These are phyloP conservation scores for Phytopythium chamaehyphon DNA, from an alignment of 352 stramenopile genomes.

Conservation along the genomic window DNA sequence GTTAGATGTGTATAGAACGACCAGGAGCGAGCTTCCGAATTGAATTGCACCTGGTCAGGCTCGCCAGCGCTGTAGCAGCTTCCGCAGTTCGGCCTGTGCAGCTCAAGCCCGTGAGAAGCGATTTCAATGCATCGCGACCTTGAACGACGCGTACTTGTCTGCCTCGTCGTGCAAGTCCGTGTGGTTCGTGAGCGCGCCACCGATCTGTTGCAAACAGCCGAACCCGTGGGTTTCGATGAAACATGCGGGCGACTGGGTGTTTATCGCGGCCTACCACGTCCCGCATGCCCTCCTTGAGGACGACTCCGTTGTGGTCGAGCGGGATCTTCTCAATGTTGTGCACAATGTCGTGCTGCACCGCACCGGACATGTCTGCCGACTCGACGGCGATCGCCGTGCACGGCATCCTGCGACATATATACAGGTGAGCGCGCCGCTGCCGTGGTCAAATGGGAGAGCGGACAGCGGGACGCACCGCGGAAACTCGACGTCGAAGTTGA, in stretches of 20 bases:
- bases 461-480: slow-evolving; percentile 37
- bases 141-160: slow-evolving; percentile 34
- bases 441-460: no score
- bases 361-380: slow-evolving; percentile 63
- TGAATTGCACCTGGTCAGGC: slow-evolving; percentile 32
- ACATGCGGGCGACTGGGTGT: not conserved
- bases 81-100: slow-evolving; percentile 48
- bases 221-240: not conserved
- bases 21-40: no score
- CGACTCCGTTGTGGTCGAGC: slow-evolving; percentile 42
- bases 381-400: slow-evolving; percentile 73
- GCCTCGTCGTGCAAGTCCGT: slow-evolving; percentile 48
- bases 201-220: slow-evolving; percentile 30
- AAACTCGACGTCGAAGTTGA: slow-evolving; percentile 84
- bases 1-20: no score
- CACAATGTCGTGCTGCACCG: slow-evolving; percentile 62
- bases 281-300: slow-evolving; percentile 41
- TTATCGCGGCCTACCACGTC: slow-evolving; percentile 24
- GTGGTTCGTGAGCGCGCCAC: slow-evolving; percentile 64
- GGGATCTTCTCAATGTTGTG: slow-evolving; percentile 80
- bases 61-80: slow-evolving; percentile 76
- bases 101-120: slow-evolving; percentile 3
- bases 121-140: not conserved
- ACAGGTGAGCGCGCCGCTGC: not conserved
- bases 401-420: slow-evolving; percentile 42